Evolutionary conservation across 2,329 filamentous ascomycete species (phyloP).

Genomic region (Onygena corvina): DNA sequence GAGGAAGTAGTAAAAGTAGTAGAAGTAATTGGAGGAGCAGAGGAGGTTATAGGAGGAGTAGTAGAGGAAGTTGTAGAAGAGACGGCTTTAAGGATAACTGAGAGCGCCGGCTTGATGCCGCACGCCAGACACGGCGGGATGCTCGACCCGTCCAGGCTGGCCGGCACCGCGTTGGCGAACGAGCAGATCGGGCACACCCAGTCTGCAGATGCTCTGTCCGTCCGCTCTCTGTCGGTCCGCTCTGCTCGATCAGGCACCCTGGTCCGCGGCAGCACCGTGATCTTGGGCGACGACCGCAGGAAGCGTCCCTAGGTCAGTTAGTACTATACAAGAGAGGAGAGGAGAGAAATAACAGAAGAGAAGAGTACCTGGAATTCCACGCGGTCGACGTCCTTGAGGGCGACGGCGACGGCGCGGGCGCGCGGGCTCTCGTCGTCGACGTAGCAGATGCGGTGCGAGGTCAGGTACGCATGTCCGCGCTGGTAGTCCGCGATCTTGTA

Average conservation of each 20-base stretch:
- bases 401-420: conserved; percentile 69
- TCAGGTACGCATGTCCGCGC: conserved; percentile 91
- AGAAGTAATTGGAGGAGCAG: conserved; percentile 22
- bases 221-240: too few relatives aligned
- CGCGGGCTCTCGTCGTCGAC: conserved; percentile 80
- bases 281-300: conserved; percentile 85
- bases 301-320: conserved; percentile 61
- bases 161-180: conserved; percentile 83
- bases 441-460: conserved; percentile 90
- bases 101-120: conserved; percentile 79
- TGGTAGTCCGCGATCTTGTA: conserved; percentile 90
- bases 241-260: too few relatives aligned
- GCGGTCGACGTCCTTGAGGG: conserved; percentile 81
- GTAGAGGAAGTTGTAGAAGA: conserved; percentile 56
- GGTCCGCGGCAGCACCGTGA: conserved; percentile 48
- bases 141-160: conserved; percentile 79
- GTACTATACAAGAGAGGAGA: conserved; percentile 15
- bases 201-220: conserved; percentile 39
- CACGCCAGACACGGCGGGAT: conserved; percentile 87
- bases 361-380: conserved; percentile 67
- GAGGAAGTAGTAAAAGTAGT: conserved; percentile 7
- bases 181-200: conserved; percentile 96
- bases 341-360: conserved; percentile 5
- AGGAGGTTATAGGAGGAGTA: too few relatives aligned
- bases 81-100: conserved; percentile 73